Percentiles rank a stretch among this genome's conserved stretches.
Evolutionary conservation across 2,329 filamentous ascomycete species (phyloP).

Genomic region (Thermothelomyces thermophilus): DNA sequence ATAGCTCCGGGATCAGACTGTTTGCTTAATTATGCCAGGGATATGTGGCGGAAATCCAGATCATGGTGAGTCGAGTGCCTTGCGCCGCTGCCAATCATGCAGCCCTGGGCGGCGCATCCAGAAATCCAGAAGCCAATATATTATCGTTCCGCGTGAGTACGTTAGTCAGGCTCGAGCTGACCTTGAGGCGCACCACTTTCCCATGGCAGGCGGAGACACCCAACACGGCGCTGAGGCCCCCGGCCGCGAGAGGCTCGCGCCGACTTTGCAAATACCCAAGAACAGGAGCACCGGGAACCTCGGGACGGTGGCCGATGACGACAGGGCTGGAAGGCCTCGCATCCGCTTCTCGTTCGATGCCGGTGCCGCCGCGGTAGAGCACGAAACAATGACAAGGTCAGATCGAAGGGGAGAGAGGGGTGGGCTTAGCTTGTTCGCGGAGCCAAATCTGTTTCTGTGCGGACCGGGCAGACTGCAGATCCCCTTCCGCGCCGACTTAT

Average conservation of each 20-base stretch:
- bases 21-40: constrained; percentile 38
- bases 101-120: neutral
- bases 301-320: constrained; percentile 40
- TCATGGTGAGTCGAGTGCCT: constrained; percentile 32
- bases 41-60: constrained; percentile 37
- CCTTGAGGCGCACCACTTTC: constrained; percentile 4
- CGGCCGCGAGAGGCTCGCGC: constrained; percentile 40
- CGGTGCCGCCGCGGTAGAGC: constrained; percentile 52
- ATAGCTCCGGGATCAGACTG: constrained; percentile 7
- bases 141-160: neutral
- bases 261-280: constrained; percentile 51
- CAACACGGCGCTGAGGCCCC: constrained; percentile 34
- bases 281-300: constrained; percentile 62
- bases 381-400: constrained; percentile 70
- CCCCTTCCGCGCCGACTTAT: constrained; percentile 10
- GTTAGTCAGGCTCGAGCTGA: constrained; percentile 9
- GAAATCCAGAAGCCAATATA: too few species aligned
- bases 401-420: constrained; percentile 28
- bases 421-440: neutral
- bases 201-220: constrained; percentile 35
- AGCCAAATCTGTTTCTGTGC: neutral
- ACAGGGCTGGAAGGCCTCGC: constrained; percentile 52
- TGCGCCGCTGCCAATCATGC: constrained; percentile 4
- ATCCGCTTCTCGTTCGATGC: constrained; percentile 74
- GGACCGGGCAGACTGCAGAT: neutral